Evolutionary conservation across 2,329 filamentous ascomycete genomes (phyloP), one percentile per base, ranked within the genome.

Genomic region (Pestalotiopsis sp.): DNA sequence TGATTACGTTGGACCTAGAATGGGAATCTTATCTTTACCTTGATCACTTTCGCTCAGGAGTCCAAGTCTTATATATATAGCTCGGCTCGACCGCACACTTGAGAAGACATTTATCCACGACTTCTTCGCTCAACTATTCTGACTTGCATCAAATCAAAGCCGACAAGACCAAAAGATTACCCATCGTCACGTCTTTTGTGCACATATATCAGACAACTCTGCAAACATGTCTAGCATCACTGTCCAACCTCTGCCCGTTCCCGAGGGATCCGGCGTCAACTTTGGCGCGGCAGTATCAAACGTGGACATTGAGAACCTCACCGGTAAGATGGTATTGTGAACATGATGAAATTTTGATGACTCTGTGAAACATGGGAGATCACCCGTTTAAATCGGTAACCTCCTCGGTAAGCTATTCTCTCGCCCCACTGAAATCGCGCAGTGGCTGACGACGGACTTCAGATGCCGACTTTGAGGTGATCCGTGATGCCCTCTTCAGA

Each of bases 401-500:
- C 85, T 86, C 85, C 81, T 84, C 58, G 81, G 83, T 84, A 82
- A 84, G 82, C 73, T 70, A 68, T 22, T 22, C 35, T 40, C 22
- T 35, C 24, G 35, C 20, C 26, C 24, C 26, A 5, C 38, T 59
- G 48, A 7, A 26, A 48, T 26, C 40, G 6, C 20, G 24, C 30
- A 39, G 30, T 35, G n/a, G 65, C 71, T 75, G 61, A 76, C 69
- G 22, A 39, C 17, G 17, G 17, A n/a, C 30, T 70, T 9, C 30
- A 88, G 90, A 92, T 71, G 82, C 82, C 71, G 88, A 92, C 73
- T 93, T 93, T 75, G 80, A 84, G 7, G 77, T 84, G 22, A 89
- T 94, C 73, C 86, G 85, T 68, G 79, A 88, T 20, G 88, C 91
- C 1, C 85, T 94, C 4, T 94, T 92, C 82, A 84, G 80, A 13